Percentiles rank a stretch among this genome's conserved stretches.
Conservation (phyloP, 495 filamentous ascomycete genomes). For the Penicillium argentinense region DNA sequence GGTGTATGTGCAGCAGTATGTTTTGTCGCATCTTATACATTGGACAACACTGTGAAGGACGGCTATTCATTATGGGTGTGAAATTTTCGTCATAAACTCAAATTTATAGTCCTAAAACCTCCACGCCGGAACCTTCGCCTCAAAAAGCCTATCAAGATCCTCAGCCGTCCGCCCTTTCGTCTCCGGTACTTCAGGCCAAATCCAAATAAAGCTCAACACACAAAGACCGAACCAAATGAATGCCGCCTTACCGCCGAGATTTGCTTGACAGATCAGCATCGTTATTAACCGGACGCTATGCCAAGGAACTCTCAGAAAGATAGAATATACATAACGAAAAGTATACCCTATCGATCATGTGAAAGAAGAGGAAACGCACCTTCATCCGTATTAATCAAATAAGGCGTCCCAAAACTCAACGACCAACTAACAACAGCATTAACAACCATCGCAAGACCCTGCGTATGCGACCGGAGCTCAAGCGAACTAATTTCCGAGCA, state of each 20-base stretch:
- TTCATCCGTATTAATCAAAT: slow-evolving; percentile 11
- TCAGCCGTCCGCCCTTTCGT: slow-evolving; percentile 1
- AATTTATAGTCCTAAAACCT: not conserved
- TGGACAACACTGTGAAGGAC: no score
- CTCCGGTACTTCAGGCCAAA: slow-evolving; percentile 12
- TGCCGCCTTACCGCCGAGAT: slow-evolving; percentile 8
- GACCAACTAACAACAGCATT: slow-evolving; percentile 13
- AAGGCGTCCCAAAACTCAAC: slow-evolving; percentile 7
- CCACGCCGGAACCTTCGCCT: not conserved
- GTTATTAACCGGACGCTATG: not conserved
- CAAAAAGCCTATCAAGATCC: slow-evolving; percentile 7
- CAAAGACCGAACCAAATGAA: slow-evolving; percentile 10
- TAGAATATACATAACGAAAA: not conserved
- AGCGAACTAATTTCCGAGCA: slow-evolving; percentile 8
- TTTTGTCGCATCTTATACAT: no score
- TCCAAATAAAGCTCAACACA: slow-evolving; percentile 7
- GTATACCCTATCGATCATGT: no score
- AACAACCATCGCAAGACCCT: slow-evolving; percentile 9
- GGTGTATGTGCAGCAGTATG: no score
- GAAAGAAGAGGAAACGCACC: not conserved
- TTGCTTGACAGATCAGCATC: not conserved
- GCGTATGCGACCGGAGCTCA: slow-evolving; percentile 5
- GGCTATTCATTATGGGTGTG: no score
- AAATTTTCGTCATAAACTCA: no score
- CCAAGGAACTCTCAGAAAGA: not conserved